Conservation (phyloP, 768 basidiomycete genomes). For the Calvatia gigantea region DNA sequence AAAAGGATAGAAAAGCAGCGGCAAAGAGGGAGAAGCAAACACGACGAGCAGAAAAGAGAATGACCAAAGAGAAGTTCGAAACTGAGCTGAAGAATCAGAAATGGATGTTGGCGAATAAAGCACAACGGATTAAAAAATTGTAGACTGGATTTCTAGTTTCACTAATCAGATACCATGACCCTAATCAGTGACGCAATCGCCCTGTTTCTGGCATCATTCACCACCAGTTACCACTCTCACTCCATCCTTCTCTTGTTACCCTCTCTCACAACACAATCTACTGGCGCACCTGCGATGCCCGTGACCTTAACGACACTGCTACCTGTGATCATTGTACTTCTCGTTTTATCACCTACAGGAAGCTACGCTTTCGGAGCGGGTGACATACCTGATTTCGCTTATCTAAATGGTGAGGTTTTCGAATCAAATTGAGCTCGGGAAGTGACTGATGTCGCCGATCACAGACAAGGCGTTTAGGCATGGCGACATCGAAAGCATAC, state of each 20-base stretch:
- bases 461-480: conserved; percentile 71
- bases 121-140: conserved; percentile 43
- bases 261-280: conserved; percentile 14
- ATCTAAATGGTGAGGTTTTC: conserved; percentile 47
- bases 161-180: neutral
- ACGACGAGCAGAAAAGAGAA: conserved; percentile 67
- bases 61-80: conserved; percentile 57
- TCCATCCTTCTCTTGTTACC: conserved; percentile 5
- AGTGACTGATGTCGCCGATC: conserved; percentile 3
- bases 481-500: conserved; percentile 72
- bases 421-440: neutral
- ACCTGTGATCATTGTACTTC: conserved; percentile 29
- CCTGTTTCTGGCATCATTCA: neutral
- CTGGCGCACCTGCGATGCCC: conserved; percentile 11
- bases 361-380: conserved; percentile 59
- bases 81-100: conserved; percentile 62
- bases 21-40: conserved; percentile 64
- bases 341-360: conserved; percentile 40
- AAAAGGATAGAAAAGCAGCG: conserved; percentile 66
- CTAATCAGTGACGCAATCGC: conserved; percentile 8
- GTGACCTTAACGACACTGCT: conserved; percentile 28
- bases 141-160: conserved; percentile 18
- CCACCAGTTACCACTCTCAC: conserved; percentile 1
- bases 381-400: conserved; percentile 71
- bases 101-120: conserved; percentile 44